Evolutionary conservation across 495 filamentous ascomycete genomes (phyloP).

Genomic region (Staphylotrichum longicolle): DNA sequence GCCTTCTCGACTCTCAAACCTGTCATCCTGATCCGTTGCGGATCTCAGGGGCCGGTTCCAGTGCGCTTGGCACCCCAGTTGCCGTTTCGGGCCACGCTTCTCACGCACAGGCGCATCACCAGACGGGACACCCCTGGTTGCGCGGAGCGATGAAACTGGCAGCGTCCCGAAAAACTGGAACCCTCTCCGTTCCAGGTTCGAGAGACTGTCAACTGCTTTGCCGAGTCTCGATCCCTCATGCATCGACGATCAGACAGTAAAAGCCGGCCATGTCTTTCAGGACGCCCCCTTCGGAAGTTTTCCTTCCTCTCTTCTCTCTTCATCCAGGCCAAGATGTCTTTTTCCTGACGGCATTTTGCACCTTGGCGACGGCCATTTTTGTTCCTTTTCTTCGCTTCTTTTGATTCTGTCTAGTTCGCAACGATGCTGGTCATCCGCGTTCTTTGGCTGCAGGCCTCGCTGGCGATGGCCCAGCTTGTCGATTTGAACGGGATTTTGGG

Average conservation of each 20-base stretch:
- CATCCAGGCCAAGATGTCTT: constrained; percentile 5
- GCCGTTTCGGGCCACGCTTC: constrained; percentile 5
- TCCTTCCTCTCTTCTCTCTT: constrained; percentile 1
- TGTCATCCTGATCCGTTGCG: neutral
- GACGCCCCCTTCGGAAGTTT: neutral
- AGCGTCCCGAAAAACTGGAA: constrained; percentile 11
- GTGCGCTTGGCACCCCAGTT: constrained; percentile 10
- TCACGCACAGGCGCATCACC: neutral
- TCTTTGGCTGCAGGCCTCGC: constrained; percentile 31
- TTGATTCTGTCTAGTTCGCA: constrained; percentile 16
- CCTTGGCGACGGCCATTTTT: constrained; percentile 15
- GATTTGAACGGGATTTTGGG: constrained; percentile 18
- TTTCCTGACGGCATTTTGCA: constrained; percentile 5
- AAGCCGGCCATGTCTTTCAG: neutral
- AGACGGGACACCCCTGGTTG: constrained; percentile 8
- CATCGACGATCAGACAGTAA: constrained; percentile 11
- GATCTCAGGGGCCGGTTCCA: constrained; percentile 8
- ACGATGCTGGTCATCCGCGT: constrained; percentile 36
- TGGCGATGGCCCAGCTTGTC: constrained; percentile 28
- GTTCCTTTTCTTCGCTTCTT: constrained; percentile 16
- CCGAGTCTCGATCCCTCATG: neutral
- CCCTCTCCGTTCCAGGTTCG: neutral
- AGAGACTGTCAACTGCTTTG: neutral
- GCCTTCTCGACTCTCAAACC: neutral
- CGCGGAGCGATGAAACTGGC: constrained; percentile 7